Evolutionary conservation across 352 stramenopile genomes (phyloP).

Genomic region (Phytophthora foliorum): DNA sequence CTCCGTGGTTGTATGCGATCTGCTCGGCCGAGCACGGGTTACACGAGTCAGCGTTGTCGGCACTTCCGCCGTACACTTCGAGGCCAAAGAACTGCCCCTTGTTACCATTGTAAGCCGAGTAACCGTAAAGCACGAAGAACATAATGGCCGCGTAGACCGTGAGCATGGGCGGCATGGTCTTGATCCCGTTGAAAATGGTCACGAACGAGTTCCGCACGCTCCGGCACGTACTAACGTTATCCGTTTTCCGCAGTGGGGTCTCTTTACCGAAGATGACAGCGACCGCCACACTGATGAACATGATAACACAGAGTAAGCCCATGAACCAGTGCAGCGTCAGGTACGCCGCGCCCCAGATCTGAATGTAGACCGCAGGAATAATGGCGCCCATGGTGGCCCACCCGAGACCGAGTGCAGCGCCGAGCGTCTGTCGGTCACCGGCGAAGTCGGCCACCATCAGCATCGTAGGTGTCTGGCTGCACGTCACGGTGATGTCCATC

Average conservation of each 20-base stretch:
- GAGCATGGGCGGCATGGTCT: slow-evolving; percentile 46
- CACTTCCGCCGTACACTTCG: slow-evolving; percentile 38
- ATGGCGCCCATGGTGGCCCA: slow-evolving; percentile 44
- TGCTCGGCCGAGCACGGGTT: slow-evolving; percentile 41
- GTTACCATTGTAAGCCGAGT: slow-evolving; percentile 72
- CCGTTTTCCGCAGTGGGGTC: slow-evolving; percentile 34
- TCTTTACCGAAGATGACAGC: slow-evolving; percentile 50
- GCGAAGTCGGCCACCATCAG: slow-evolving; percentile 56
- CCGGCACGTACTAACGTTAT: slow-evolving; percentile 13
- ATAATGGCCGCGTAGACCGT: slow-evolving; percentile 56
- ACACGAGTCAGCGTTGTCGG: slow-evolving; percentile 40
- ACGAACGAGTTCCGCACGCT: slow-evolving; percentile 42
- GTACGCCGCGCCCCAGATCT: slow-evolving; percentile 49
- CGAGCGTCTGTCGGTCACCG: slow-evolving; percentile 49
- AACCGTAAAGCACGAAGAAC: slow-evolving; percentile 64
- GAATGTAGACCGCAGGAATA: slow-evolving; percentile 49
- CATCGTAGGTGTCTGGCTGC: slow-evolving; percentile 41
- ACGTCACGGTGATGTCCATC: slow-evolving; percentile 61
- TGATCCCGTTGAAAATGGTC: slow-evolving; percentile 50
- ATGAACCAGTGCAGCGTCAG: slow-evolving; percentile 50
- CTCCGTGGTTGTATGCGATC: slow-evolving; percentile 58
- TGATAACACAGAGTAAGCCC: slow-evolving; percentile 45
- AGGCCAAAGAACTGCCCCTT: slow-evolving; percentile 64
- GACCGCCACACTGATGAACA: slow-evolving; percentile 35
- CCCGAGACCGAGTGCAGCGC: slow-evolving; percentile 33